Evolutionary conservation across 192 early-diverging fungal species (phyloP).

Genomic region (Backusella mclennaniae): DNA sequence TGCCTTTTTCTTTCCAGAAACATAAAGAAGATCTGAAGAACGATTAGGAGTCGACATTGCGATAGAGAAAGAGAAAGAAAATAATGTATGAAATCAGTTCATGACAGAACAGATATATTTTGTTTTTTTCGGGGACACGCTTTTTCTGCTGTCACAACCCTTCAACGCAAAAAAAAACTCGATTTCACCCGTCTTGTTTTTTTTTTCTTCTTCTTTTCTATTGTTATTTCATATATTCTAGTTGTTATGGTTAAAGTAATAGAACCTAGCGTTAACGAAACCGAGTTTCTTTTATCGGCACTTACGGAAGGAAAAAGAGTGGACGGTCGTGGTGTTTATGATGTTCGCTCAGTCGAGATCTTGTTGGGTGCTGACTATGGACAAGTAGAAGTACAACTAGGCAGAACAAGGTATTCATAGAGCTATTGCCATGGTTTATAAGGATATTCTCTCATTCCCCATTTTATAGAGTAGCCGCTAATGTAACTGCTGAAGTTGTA

Average conservation of each 20-base stretch:
- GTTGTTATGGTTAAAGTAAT: slow-evolving; percentile 42
- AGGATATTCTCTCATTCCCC: background rate
- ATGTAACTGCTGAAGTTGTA: slow-evolving; percentile 67
- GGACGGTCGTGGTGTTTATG: slow-evolving; percentile 77
- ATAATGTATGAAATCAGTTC: background rate
- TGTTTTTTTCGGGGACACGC: background rate
- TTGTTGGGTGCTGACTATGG: slow-evolving; percentile 70
- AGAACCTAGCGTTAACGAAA: slow-evolving; percentile 57
- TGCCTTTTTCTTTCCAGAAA: slow-evolving; percentile 13
- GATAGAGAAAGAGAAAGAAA: background rate
- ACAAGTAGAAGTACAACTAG: slow-evolving; percentile 74
- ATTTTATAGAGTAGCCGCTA: slow-evolving; percentile 56
- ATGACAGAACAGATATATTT: background rate
- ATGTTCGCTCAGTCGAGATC: slow-evolving; percentile 68
- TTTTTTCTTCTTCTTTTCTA: background rate
- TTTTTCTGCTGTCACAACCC: background rate
- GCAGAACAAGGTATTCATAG: slow-evolving; percentile 67
- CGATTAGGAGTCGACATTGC: background rate
- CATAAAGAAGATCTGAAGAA: slow-evolving; percentile 13
- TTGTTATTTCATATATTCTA: background rate
- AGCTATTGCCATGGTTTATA: too few relatives aligned
- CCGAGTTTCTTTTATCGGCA: slow-evolving; percentile 70
- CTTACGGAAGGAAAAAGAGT: slow-evolving; percentile 67
- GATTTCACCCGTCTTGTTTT: background rate
- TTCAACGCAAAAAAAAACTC: background rate